Base-by-base conservation (phyloP, 768 basidiomycete genomes). In the Calocybe gangraenosa region DNA sequence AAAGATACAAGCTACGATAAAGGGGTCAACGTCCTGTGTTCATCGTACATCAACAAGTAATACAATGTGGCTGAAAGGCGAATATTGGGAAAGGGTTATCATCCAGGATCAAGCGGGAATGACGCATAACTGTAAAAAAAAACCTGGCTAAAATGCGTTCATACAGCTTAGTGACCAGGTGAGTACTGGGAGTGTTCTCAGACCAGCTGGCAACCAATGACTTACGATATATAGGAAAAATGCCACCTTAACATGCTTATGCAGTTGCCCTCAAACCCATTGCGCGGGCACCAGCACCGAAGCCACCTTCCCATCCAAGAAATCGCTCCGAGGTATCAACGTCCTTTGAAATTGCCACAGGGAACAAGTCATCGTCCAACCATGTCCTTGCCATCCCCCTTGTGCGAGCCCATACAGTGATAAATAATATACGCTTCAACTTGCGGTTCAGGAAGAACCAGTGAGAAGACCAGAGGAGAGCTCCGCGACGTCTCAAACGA, bases 361-460 rank as follows among this genome's bases (percentile, higher is more conserved):
- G 62, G 42, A 67, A 64, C 57, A 76, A 66, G n/a, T 78, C 77
- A 25, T 73, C 74, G 32, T 71, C 70, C 21, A 67, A 67, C 69
- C 74, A 79, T 42, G 68, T 77, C 32, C 76, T 66, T 14, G 70
- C 67, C 15, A 79, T 69, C 39, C 78, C 76, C 56, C 75, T 77
- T 23, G 84, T 84, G 35, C 86, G 79, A 6, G 93, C 91, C 91
- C 92, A 96, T 17, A 92, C 82, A 1, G 91, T 87, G 47, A 96
- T 78, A 68, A 95, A 97, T 44, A 98, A 66, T 56, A 97, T 81
- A 17, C 94, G 82, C 70, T 94, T 96, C 66, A 83, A 69, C 70
- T 92, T 94, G 58, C 86, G 79, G 73, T 93, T 95, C 57, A 92
- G 71, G 71, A 98, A 95, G 74, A 98, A 97, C 85, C 92, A 95